Evolutionary conservation across 2,329 filamentous ascomycete genomes (phyloP).

Genomic region (Berkeleyomyces basicola): DNA sequence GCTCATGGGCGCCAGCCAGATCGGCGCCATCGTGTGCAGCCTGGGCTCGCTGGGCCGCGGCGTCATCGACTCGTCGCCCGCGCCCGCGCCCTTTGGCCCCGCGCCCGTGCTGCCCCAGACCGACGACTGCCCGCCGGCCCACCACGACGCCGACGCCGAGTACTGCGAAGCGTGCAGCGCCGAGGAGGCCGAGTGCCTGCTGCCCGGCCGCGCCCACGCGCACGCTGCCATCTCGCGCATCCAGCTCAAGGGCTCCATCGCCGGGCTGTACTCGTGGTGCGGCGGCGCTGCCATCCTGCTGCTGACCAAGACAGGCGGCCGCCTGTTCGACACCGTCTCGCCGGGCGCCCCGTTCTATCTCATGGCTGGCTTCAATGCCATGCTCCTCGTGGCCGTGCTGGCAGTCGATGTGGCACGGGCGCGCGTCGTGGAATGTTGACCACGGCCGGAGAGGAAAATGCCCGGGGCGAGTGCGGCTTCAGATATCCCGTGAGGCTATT

Average conservation of each 20-base stretch:
- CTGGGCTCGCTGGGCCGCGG: conserved; percentile 75
- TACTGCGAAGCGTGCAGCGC: conserved; percentile 19
- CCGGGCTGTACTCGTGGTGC: conserved; percentile 81
- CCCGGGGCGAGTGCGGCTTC: no score
- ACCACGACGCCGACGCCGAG: conserved; percentile 27
- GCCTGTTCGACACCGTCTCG: conserved; percentile 61
- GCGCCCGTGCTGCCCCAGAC: background rate
- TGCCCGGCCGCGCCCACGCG: conserved; percentile 17
- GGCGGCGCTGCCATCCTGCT: conserved; percentile 81
- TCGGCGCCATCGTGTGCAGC: conserved; percentile 90
- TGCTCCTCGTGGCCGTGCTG: conserved; percentile 44
- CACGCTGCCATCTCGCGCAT: conserved; percentile 30
- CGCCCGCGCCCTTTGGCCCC: background rate
- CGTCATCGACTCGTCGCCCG: conserved; percentile 33
- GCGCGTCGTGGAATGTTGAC: background rate
- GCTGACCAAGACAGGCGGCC: conserved; percentile 79
- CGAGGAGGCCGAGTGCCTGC: background rate
- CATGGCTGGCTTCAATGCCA: conserved; percentile 74
- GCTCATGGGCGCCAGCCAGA: conserved; percentile 80
- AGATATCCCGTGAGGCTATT: background rate
- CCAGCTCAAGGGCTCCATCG: conserved; percentile 77
- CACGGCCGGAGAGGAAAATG: background rate
- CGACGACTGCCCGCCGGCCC: conserved; percentile 17
- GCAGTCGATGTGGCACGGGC: conserved; percentile 30
- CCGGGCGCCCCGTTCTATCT: conserved; percentile 79